Evolutionary conservation across 495 filamentous ascomycete genomes (phyloP).

Genomic region (Coniosporium apollinis): DNA sequence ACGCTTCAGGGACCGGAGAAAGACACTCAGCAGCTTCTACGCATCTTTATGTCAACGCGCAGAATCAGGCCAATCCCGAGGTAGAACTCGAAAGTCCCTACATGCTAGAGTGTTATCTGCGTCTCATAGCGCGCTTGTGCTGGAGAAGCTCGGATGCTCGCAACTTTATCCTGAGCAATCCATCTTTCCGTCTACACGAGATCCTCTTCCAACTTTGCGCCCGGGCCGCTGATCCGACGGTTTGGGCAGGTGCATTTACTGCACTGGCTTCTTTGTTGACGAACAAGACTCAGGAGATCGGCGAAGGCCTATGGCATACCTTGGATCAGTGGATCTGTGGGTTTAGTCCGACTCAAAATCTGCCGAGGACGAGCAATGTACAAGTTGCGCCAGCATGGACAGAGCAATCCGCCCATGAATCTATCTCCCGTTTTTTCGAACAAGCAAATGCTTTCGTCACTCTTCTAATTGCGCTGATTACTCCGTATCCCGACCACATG

Average conservation of each 20-base stretch:
- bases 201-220: constrained; percentile 52
- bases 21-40: constrained; percentile 19
- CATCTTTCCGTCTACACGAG: constrained; percentile 42
- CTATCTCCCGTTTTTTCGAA: constrained; percentile 1
- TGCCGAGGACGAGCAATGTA: background rate
- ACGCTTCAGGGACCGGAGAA: constrained; percentile 49
- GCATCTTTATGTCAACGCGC: constrained; percentile 32
- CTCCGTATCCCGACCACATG: constrained; percentile 38
- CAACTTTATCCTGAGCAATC: constrained; percentile 48
- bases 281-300: constrained; percentile 40
- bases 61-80: constrained; percentile 48
- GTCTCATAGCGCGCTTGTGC: constrained; percentile 65
- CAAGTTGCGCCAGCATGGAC: background rate
- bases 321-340: constrained; percentile 57
- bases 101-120: constrained; percentile 86
- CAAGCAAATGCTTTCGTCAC: constrained; percentile 56
- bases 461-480: constrained; percentile 50
- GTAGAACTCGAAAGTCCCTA: constrained; percentile 70
- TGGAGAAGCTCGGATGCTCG: constrained; percentile 49
- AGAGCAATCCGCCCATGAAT: constrained; percentile 3
- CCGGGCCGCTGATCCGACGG: constrained; percentile 47
- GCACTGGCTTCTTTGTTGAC: constrained; percentile 51
- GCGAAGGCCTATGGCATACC: constrained; percentile 48
- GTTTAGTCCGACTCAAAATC: constrained; percentile 20
- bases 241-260: constrained; percentile 62